Base-by-base conservation (phyloP, 192 early-diverging fungal species). In the Backusella westeae region DNA sequence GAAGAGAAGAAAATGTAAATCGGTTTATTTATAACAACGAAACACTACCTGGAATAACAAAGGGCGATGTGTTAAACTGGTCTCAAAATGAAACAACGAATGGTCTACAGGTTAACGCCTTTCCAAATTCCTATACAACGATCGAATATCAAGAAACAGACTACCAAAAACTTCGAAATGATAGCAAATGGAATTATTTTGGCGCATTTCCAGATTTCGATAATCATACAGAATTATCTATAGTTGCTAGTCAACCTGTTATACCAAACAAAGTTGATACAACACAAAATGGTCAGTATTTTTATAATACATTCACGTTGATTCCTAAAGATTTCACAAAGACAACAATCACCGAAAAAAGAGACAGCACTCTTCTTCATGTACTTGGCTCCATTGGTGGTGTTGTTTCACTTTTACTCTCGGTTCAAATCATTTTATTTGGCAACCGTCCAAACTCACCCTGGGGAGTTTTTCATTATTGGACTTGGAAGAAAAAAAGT, bases 341-440 rank as follows among this genome's bases (percentile, higher is more conserved):
- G 8, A 68, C 15, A 8, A 68, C 67, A 5, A n/a, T 68, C 8
- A 39, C 67, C 6, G 67, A 68, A 68, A 68, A 68, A 15, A 68
- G 34, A 39, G 67, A 68, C 34, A 21, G 59, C 26, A 77, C 70
- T 0, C 12, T 77, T 1, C 14, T 77, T 17, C 26, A 44, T 17
- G 26, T 56, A n/a, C n/a, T 72, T 70, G 76, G 69, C 17, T 38
- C 63, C 3, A 42, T 77, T 44, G 70, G 56, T 67, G 70, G 76
- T 49, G 65, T 77, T 10, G 6, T 39, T 39, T 39, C 38, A 39
- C 21, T 77, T 38, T 7, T 76, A 8, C 53, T 76, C 8, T 1
- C 49, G 6, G 75, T 76, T 14, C 75, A 76, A 69, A 26, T 53
- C 1, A 34, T 46, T 19, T 34, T 72, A 34, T 72, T 72, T 72